Percentiles rank a stretch among this genome's conserved stretches.
Evolutionary conservation across 441 rosid genomes (phyloP).

Genomic region (Macaranga tanarius): DNA sequence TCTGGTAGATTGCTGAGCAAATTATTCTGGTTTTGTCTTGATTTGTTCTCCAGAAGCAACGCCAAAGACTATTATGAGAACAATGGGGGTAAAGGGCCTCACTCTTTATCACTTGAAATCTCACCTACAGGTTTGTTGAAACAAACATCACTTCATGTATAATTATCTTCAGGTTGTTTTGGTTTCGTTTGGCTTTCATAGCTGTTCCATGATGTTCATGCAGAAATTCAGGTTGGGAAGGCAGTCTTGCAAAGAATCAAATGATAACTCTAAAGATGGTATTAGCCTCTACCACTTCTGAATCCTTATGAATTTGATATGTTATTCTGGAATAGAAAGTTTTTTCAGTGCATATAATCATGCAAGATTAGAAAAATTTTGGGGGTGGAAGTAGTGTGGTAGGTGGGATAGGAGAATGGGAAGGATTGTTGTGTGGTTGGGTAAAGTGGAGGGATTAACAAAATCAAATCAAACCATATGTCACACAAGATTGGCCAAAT

Average conservation of each 20-base stretch:
- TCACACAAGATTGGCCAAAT: not conserved
- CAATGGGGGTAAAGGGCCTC: constrained; percentile 95
- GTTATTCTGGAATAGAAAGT: not conserved
- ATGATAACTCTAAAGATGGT: constrained; percentile 87
- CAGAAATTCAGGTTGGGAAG: constrained; percentile 89
- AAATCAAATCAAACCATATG: not conserved
- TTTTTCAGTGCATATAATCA: not conserved
- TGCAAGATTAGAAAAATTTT: constrained; percentile 1
- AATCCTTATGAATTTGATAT: not conserved
- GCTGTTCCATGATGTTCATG: constrained; percentile 22
- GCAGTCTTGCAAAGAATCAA: constrained; percentile 75
- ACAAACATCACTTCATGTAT: not conserved
- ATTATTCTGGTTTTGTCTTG: constrained; percentile 17
- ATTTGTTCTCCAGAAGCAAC: constrained; percentile 70
- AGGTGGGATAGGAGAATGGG: not conserved
- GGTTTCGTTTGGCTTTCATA: constrained; percentile 6
- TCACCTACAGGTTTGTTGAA: constrained; percentile 77
- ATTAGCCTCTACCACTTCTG: constrained; percentile 23
- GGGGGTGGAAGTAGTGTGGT: not conserved
- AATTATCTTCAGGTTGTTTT: not conserved
- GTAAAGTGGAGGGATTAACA: not conserved
- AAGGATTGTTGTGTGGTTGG: not conserved
- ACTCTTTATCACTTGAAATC: constrained; percentile 94
- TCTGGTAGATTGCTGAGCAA: not conserved
- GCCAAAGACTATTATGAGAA: constrained; percentile 90